A percentile compares a stretch with the other conserved stretches of the same genome.
These are phyloP conservation scores for Pulveroboletus ravenelii DNA, from an alignment of 768 basidiomycete species.

Conservation along the genomic window DNA sequence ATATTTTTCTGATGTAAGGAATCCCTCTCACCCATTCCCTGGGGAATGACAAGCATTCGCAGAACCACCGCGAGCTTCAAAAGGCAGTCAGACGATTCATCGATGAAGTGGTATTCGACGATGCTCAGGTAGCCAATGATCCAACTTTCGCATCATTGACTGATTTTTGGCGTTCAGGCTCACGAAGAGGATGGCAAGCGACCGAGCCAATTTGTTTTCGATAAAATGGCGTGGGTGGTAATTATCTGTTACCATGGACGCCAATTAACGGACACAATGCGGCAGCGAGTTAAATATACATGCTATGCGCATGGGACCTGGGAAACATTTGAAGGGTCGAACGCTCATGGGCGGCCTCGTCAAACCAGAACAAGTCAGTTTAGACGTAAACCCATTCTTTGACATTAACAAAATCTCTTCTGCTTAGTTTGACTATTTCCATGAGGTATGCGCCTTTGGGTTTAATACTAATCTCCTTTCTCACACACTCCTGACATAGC, in stretches of 20 bases:
- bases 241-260: neutral
- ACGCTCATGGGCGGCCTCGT: slow-evolving; percentile 69
- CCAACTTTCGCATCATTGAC: slow-evolving; percentile 10
- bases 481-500: slow-evolving; percentile 23
- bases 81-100: slow-evolving; percentile 53
- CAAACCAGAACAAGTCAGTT: slow-evolving; percentile 63
- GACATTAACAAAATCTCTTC: slow-evolving; percentile 8
- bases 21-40: neutral
- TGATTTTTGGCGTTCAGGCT: slow-evolving; percentile 30
- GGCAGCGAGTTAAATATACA: slow-evolving; percentile 64
- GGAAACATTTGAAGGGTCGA: slow-evolving; percentile 77
- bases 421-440: slow-evolving; percentile 62
- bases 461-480: neutral
- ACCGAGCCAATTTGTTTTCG: slow-evolving; percentile 68
- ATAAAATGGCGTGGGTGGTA: slow-evolving; percentile 68
- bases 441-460: slow-evolving; percentile 49
- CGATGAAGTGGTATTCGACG: slow-evolving; percentile 57
- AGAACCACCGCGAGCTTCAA: slow-evolving; percentile 49
- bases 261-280: neutral
- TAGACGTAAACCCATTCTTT: neutral
- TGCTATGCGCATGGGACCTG: slow-evolving; percentile 91
- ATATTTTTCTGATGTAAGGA: slow-evolving; percentile 61
- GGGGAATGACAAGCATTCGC: slow-evolving; percentile 7
- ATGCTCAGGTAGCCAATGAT: slow-evolving; percentile 29
- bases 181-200: slow-evolving; percentile 91